A percentile compares a stretch with the other conserved stretches of the same genome.
These are phyloP conservation scores for Populus pruinosa DNA, from an alignment of 345 rosid genomes.

Conservation along the genomic window DNA sequence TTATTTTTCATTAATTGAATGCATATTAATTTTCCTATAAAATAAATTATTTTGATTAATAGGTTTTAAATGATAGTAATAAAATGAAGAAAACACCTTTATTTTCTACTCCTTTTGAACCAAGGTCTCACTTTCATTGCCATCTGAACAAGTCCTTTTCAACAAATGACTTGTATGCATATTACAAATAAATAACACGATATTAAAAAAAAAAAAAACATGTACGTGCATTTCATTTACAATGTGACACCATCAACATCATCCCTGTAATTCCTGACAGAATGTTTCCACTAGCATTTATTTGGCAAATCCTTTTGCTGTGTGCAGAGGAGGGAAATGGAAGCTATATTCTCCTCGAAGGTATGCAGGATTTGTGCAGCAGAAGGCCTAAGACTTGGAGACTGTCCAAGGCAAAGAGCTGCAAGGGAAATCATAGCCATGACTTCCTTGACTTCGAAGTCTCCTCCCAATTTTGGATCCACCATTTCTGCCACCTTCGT, in stretches of 20 bases:
- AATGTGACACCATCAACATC: background rate
- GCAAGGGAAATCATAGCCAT: constrained; percentile 48
- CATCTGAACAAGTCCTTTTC: background rate
- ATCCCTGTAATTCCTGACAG: background rate
- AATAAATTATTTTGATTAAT: too few species aligned
- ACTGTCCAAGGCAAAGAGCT: constrained; percentile 45
- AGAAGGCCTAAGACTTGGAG: constrained; percentile 59
- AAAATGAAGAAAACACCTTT: background rate
- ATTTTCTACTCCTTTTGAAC: background rate
- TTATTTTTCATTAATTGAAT: too few species aligned
- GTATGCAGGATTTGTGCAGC: constrained; percentile 43
- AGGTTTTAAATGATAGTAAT: too few species aligned
- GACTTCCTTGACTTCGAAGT: constrained; percentile 53
- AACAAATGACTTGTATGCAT: background rate
- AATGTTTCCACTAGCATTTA: background rate
- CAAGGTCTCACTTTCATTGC: background rate
- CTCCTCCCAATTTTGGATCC: constrained; percentile 53
- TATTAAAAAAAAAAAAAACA: background rate
- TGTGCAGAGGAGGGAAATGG: constrained; percentile 24
- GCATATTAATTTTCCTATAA: too few species aligned
- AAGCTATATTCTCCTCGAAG: constrained; percentile 38
- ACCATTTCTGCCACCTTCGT: constrained; percentile 38
- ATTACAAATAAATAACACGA: background rate
- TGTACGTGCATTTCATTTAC: background rate
- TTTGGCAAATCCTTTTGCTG: constrained; percentile 5